A percentile compares a stretch with the other conserved stretches of the same genome.
These are phyloP conservation scores for Fonsecaea multimorphosa DNA, from an alignment of 2,329 filamentous ascomycete genomes.

Conservation along the genomic window DNA sequence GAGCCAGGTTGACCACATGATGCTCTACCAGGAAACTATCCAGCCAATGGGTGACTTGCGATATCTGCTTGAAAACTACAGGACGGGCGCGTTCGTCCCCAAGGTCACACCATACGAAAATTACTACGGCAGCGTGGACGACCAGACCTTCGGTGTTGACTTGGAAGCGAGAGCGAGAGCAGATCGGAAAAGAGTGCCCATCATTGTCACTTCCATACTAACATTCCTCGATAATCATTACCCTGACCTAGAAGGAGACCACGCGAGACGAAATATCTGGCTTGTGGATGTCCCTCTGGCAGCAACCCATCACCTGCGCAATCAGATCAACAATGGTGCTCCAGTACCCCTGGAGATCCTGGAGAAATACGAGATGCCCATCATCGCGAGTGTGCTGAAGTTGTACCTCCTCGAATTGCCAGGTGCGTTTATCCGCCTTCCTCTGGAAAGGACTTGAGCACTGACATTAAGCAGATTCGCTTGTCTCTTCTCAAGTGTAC, in stretches of 20 bases:
- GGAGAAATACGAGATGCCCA: conserved; percentile 88
- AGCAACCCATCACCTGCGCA: conserved; percentile 82
- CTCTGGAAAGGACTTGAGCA: background rate
- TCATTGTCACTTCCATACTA: conserved; percentile 88
- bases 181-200: conserved; percentile 92
- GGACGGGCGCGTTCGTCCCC: conserved; percentile 89
- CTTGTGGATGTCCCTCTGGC: conserved; percentile 86
- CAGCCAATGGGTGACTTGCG: conserved; percentile 87
- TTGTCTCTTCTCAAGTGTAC: conserved; percentile 97
- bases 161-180: conserved; percentile 92
- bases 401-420: conserved; percentile 94
- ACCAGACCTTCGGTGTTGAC: conserved; percentile 97
- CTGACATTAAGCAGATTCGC: conserved; percentile 71
- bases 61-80: conserved; percentile 95
- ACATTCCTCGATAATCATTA: conserved; percentile 97
- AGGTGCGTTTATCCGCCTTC: conserved; percentile 62
- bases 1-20: conserved; percentile 96
- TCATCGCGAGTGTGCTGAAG: conserved; percentile 90
- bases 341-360: conserved; percentile 75
- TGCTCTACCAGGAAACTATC: conserved; percentile 99
- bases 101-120: conserved; percentile 95
- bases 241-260: conserved; percentile 94
- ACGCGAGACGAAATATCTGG: conserved; percentile 91
- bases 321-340: conserved; percentile 85
- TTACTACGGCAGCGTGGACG: conserved; percentile 97